Base-by-base conservation (phyloP, 75 land plant species). In the Picea glauca region DNA sequence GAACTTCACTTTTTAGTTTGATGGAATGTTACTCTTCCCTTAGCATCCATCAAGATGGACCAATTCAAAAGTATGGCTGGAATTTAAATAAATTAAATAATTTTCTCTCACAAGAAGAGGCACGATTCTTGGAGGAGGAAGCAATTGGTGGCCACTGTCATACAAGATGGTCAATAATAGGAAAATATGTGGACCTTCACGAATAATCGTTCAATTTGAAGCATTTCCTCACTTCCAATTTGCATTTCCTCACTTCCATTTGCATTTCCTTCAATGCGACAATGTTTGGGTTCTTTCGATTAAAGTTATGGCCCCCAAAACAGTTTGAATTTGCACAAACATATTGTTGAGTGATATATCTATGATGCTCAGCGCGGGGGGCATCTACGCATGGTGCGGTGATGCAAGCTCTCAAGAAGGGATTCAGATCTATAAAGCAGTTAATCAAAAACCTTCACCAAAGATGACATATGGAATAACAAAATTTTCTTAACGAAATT, bases 241-340 rank as follows among this genome's bases (percentile, higher is more conserved):
- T 74, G 35, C 30, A 30, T 74, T 74, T 74, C 59, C 76, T 74
- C 76, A 26, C 59, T 56, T 57, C 20, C 76, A 74, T 74, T 74
- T 74, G 35, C 30, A 30, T 74, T 74, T 74, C 31, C 59, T 74
- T 31, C 23, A 84, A 62, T 87, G 91, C 61, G 13, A 75, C 13
- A 84, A 83, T 32, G 92, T 93, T 2, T 32, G 63, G 59, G 92
- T 87, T 50, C 11, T 54, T 57, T 56, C 58, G 0, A 50, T 86
- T 43, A 81, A 62, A 30, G 77, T 86, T 58, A 61, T 66, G 23
- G 82, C 87, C 0, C 87, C 87, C 2, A 54, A 76, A 40, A 62
- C 63, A 86, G 86, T 75, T 86, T 86, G 3, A 86, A 86, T 61
- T 0, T 26, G 26, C 26, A 26, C 26, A 26, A 26, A 26, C 26